Conservation (phyloP, 2,329 filamentous ascomycete species). For the Fusarium bulbicola region DNA sequence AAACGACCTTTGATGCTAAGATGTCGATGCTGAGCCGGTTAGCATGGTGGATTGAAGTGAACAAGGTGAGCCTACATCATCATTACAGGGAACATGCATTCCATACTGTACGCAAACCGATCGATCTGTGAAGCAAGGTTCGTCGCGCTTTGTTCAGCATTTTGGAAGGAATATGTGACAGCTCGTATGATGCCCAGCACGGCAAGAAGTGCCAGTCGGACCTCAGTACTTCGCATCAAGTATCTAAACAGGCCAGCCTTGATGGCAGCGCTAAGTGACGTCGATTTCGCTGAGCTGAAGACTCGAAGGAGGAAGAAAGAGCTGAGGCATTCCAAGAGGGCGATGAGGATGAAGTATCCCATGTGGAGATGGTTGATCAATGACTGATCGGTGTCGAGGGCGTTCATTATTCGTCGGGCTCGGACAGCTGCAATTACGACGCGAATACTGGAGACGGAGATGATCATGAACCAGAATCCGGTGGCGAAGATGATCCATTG, state of each 20-base stretch:
- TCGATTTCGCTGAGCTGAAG: slow-evolving; percentile 47
- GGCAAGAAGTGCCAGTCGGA: slow-evolving; percentile 50
- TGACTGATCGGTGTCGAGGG: slow-evolving; percentile 36
- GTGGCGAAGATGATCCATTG: slow-evolving; percentile 55
- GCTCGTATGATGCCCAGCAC: slow-evolving; percentile 52
- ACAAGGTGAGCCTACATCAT: slow-evolving; percentile 46
- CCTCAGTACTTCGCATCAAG: slow-evolving; percentile 52
- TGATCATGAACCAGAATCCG: slow-evolving; percentile 67
- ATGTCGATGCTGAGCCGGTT: slow-evolving; percentile 44
- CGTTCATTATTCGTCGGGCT: slow-evolving; percentile 43
- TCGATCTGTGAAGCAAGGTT: slow-evolving; percentile 51
- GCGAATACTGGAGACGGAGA: slow-evolving; percentile 60
- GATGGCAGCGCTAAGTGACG: slow-evolving; percentile 41
- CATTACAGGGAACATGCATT: slow-evolving; percentile 54
- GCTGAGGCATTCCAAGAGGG: slow-evolving; percentile 52
- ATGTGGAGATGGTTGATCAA: slow-evolving; percentile 52
- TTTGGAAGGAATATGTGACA: slow-evolving; percentile 53
- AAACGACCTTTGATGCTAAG: slow-evolving; percentile 47
- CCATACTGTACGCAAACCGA: slow-evolving; percentile 53
- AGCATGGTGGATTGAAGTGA: neutral
- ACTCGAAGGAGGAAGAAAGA: slow-evolving; percentile 51
- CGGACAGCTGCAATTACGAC: slow-evolving; percentile 49
- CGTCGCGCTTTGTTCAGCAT: slow-evolving; percentile 48
- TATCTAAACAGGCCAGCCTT: slow-evolving; percentile 51
- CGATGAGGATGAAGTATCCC: slow-evolving; percentile 54